Conservation (phyloP, 129 eudicot species). For the Escallonia herrerae region DNA sequence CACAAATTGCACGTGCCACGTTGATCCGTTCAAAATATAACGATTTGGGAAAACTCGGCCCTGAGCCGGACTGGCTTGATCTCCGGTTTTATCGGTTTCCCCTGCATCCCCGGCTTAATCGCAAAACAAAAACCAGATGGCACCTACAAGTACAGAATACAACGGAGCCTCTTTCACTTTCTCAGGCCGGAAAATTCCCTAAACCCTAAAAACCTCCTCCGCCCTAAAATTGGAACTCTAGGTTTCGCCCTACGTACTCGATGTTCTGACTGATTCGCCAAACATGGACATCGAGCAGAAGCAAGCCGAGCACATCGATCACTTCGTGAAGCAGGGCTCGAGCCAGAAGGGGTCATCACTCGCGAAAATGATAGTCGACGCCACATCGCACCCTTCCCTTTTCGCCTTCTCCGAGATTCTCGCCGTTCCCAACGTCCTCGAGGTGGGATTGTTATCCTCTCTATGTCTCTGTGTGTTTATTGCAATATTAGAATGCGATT, state of each 20-base stretch:
- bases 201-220: neutral
- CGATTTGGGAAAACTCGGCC: no score
- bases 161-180: no score
- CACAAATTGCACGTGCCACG: no score
- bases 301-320: slow-evolving; percentile 85
- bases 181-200: no score
- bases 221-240: neutral
- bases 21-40: no score
- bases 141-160: no score
- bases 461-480: no score
- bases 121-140: no score
- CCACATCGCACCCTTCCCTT: slow-evolving; percentile 85
- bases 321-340: slow-evolving; percentile 81
- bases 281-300: slow-evolving; percentile 68
- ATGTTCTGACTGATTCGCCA: neutral
- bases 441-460: slow-evolving; percentile 31
- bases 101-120: no score
- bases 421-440: slow-evolving; percentile 51
- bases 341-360: slow-evolving; percentile 35
- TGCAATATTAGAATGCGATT: no score
- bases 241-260: neutral
- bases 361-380: slow-evolving; percentile 51
- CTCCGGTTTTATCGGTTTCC: no score
- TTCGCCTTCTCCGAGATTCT: slow-evolving; percentile 98
- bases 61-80: no score